Conservation (phyloP, 2,329 filamentous ascomycete genomes). For the Coleophoma eucalyptorum region DNA sequence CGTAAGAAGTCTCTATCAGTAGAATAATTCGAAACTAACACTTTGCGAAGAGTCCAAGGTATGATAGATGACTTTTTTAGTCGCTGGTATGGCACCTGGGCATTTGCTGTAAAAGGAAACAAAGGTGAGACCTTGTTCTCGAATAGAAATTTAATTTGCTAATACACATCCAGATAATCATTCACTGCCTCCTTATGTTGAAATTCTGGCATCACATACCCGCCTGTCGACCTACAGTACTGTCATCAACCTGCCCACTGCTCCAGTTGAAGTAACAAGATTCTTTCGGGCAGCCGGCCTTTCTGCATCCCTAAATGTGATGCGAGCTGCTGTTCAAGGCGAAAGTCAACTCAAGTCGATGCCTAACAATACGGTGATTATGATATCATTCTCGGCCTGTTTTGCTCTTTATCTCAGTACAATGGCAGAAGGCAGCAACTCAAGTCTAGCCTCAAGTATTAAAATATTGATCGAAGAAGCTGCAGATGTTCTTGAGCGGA, state of each 20-base stretch:
- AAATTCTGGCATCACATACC: slow-evolving; percentile 71
- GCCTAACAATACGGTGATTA: slow-evolving; percentile 76
- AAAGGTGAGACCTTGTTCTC: slow-evolving; percentile 33
- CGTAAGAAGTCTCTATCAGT: slow-evolving; percentile 16
- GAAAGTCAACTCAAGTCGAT: slow-evolving; percentile 68
- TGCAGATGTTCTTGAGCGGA: slow-evolving; percentile 63
- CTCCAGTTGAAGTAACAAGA: slow-evolving; percentile 64
- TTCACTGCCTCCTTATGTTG: slow-evolving; percentile 66
- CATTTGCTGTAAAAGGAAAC: slow-evolving; percentile 48
- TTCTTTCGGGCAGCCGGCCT: slow-evolving; percentile 71
- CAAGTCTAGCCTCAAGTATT: slow-evolving; percentile 58
- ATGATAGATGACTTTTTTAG: slow-evolving; percentile 64
- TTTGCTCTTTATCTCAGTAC: slow-evolving; percentile 63
- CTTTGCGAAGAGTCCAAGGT: slow-evolving; percentile 40
- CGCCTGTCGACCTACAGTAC: slow-evolving; percentile 71
- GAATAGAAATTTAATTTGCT: background rate
- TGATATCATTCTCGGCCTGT: slow-evolving; percentile 73
- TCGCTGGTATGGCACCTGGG: slow-evolving; percentile 62
- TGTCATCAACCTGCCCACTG: slow-evolving; percentile 71
- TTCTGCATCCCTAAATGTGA: slow-evolving; percentile 69
- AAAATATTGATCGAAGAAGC: slow-evolving; percentile 64
- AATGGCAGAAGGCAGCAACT: slow-evolving; percentile 49
- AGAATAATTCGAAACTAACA: too few species aligned
- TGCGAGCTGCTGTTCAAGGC: slow-evolving; percentile 70
- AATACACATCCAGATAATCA: slow-evolving; percentile 34